phyloP scores from a whole-genome alignment of 441 rosid species.

The Syzygium syzygioides region DNA sequence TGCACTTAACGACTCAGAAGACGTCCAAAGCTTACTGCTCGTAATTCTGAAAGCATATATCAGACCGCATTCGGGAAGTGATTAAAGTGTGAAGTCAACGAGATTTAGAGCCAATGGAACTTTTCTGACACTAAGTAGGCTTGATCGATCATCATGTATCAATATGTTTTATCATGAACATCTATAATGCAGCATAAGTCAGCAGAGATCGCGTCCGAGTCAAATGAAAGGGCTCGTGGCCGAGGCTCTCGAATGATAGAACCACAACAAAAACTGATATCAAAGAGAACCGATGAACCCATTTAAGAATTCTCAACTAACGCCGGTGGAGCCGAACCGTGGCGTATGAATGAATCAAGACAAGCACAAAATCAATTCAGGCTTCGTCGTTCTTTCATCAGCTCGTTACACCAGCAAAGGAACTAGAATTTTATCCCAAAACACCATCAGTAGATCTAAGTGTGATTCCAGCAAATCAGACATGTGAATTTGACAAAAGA shows the following conservation, averaged over 20 bases:
- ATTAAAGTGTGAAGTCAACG: too few species aligned
- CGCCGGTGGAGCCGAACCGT: fast-evolving
- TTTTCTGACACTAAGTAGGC: too few species aligned
- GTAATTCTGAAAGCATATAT: too few species aligned
- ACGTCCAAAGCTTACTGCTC: too few species aligned
- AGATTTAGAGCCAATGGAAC: too few species aligned
- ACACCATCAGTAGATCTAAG: fast-evolving
- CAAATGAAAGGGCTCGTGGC: background rate
- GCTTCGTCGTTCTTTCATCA: background rate
- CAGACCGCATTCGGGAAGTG: too few species aligned
- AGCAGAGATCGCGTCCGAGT: fast-evolving
- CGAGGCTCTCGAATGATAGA: fast-evolving
- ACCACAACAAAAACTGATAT: fast-evolving
- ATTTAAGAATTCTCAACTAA: too few species aligned
- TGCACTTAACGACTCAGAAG: too few species aligned
- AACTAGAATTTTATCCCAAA: background rate
- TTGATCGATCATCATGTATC: too few species aligned
- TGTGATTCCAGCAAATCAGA: fast-evolving
- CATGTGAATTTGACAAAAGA: background rate
- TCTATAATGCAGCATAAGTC: fast-evolving
- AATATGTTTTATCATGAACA: too few species aligned
- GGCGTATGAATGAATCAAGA: background rate
- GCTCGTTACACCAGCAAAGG: background rate
- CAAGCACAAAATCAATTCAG: fast-evolving
- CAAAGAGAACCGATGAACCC: fast-evolving